Base-by-base conservation (phyloP, 169 alveolate species). In the Plasmodium yoelii region DNA sequence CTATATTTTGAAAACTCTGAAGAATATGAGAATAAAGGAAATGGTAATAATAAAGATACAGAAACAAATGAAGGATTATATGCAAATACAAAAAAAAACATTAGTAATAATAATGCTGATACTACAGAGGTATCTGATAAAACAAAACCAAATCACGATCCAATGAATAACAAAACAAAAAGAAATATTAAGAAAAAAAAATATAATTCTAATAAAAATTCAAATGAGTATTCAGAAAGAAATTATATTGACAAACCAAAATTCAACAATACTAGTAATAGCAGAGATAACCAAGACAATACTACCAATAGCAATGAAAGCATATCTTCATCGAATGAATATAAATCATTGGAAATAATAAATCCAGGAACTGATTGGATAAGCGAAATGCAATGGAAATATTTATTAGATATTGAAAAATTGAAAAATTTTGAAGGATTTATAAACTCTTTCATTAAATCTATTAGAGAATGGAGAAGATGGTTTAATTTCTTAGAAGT, bases 301-400 rank as follows among this genome's bases (percentile, higher is more conserved):
- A 34, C 42, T 34, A 5, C 4, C 42, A 34, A 34, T 34, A 34
- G 42, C 42, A 34, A 34, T 34, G 42, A 34, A 34, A 5, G 0
- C 42, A 34, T 34, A 3, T 34, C 68, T 8, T 59, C 55, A 44
- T 9, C 64, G 34, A 46, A 70, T 70, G 91, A 86, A 19, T 73
- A 70, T 5, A 57, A 86, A 46, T 8, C 53, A 9, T 2, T 64
- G 19, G 91, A 68, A 46, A 42, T 70, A 1, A 57, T 86, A 4
- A 86, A 86, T 70, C 91, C 91, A 49, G 91, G 91, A 10, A 86
- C 69, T 56, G 91, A 86, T 70, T 86, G 91, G 91, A 86, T 86
- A 57, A 86, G 87, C 19, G 75, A 86, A n/a, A 64, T 57, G 47
- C 28, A 86, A 42, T 86, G 91, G 91, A 71, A 24, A 70, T 12